These are phyloP conservation scores for Skeletonema costatum DNA, from an alignment of 108 stramenopile species.

Conservation along the genomic window DNA sequence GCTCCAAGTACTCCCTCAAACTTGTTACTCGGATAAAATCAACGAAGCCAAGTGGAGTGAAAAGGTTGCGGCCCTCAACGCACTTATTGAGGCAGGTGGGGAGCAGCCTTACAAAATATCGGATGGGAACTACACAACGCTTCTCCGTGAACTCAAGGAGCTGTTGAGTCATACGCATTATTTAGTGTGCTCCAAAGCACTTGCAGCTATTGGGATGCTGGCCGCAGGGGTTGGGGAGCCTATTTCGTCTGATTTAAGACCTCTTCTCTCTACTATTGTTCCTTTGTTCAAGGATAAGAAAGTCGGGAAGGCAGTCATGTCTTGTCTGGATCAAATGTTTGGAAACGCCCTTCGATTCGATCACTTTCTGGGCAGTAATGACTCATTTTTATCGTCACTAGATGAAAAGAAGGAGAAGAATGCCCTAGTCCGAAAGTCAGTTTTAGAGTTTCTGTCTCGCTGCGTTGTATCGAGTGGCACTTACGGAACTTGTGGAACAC, in stretches of 20 bases:
- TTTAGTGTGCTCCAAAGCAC: conserved; percentile 78
- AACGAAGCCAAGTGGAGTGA: conserved; percentile 83
- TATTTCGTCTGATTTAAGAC: conserved; percentile 73
- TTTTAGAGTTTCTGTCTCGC: conserved; percentile 69
- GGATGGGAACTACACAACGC: conserved; percentile 70
- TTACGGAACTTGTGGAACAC: conserved; percentile 58
- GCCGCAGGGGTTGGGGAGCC: conserved; percentile 86
- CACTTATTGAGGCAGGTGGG: conserved; percentile 73
- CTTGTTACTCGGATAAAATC: conserved; percentile 71
- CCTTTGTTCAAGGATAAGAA: conserved; percentile 87
- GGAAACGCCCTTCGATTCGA: conserved; percentile 80
- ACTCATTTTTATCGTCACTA: conserved; percentile 58
- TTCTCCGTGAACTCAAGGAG: conserved; percentile 74
- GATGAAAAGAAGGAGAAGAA: conserved; percentile 85
- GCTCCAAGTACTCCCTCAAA: conserved; percentile 53
- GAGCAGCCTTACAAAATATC: conserved; percentile 86
- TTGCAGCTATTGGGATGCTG: conserved; percentile 77
- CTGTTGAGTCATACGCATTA: conserved; percentile 83
- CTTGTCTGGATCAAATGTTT: conserved; percentile 77
- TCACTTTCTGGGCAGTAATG: conserved; percentile 72
- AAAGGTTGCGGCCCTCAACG: conserved; percentile 82
- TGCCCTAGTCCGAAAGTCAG: conserved; percentile 62
- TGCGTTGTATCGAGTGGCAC: conserved; percentile 56
- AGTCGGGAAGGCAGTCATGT: conserved; percentile 58
- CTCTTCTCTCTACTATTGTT: conserved; percentile 60